Evolutionary conservation across 2,329 filamentous ascomycete species (phyloP).

Genomic region (Fusarium circinatum): DNA sequence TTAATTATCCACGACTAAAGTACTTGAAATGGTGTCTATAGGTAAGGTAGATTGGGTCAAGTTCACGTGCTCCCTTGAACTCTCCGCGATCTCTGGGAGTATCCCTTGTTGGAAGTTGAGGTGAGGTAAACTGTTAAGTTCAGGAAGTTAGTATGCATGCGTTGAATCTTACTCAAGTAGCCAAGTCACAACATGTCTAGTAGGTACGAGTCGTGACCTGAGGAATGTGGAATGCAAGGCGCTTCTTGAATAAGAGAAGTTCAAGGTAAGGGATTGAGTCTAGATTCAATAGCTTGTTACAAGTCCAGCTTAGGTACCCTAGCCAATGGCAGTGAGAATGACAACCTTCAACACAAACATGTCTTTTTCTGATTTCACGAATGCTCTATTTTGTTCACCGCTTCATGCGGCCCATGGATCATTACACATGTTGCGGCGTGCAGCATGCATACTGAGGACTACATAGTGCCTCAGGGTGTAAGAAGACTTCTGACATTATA

Average conservation of each 20-base stretch:
- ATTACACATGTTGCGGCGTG: neutral
- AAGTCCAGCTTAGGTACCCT: neutral
- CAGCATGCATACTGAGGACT: neutral
- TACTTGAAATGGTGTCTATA: neutral
- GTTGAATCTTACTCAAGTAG: neutral
- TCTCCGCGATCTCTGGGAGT: neutral
- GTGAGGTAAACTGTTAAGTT: neutral
- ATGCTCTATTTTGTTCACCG: constrained; percentile 9
- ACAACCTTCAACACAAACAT: neutral
- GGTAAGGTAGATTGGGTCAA: neutral
- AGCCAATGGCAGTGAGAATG: neutral
- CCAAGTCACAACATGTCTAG: neutral
- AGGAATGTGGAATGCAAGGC: constrained; percentile 26
- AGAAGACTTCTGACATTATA: no score
- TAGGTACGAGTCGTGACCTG: neutral
- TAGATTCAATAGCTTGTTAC: neutral
- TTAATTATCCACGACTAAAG: constrained; percentile 1
- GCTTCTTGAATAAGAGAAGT: constrained; percentile 5
- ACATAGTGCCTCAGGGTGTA: neutral
- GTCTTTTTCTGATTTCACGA: neutral
- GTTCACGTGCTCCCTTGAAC: neutral
- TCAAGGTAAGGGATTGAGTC: neutral
- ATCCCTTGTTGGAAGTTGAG: neutral
- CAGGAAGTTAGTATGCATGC: neutral
- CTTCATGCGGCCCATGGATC: neutral